phyloP scores from a whole-genome alignment of 257 asterid genomes.

The Plantago elongata region DNA sequence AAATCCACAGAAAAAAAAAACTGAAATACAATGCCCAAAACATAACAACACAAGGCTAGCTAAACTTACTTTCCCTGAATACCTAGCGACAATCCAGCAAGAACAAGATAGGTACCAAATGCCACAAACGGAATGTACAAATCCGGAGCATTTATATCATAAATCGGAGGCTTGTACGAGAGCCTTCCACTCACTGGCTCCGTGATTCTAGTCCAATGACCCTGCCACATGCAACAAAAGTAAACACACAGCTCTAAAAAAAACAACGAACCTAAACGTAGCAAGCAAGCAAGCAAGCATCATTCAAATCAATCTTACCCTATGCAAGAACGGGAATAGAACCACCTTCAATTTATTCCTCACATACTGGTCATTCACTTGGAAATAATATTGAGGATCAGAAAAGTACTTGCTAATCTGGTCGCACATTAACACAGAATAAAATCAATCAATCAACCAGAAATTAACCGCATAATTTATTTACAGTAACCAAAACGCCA shows the following conservation, averaged over 20 bases:
- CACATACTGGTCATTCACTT: slow-evolving; percentile 57
- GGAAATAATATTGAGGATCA: slow-evolving; percentile 57
- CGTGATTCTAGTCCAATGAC: slow-evolving; percentile 55
- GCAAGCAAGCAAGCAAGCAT: too few species aligned
- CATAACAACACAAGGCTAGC: not conserved
- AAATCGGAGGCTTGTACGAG: slow-evolving; percentile 50
- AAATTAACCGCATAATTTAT: not conserved
- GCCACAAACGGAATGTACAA: slow-evolving; percentile 56
- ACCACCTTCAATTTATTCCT: slow-evolving; percentile 53
- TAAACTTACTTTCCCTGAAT: slow-evolving; percentile 47
- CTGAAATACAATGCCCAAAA: not conserved
- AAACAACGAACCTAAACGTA: not conserved
- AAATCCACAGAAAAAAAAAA: not conserved
- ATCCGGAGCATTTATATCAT: slow-evolving; percentile 56
- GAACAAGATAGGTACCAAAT: slow-evolving; percentile 50
- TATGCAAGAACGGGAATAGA: slow-evolving; percentile 54
- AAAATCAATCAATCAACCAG: not conserved
- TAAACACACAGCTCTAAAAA: not conserved
- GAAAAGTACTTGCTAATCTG: slow-evolving; percentile 54
- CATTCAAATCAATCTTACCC: slow-evolving; percentile 36
- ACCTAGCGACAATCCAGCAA: slow-evolving; percentile 45
- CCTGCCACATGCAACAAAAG: slow-evolving; percentile 28
- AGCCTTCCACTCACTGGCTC: slow-evolving; percentile 60
- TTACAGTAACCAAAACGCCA: not conserved
- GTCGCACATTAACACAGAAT: slow-evolving; percentile 6